phyloP scores from a whole-genome alignment of 768 basidiomycete species.

The Mycena vulgaris region DNA sequence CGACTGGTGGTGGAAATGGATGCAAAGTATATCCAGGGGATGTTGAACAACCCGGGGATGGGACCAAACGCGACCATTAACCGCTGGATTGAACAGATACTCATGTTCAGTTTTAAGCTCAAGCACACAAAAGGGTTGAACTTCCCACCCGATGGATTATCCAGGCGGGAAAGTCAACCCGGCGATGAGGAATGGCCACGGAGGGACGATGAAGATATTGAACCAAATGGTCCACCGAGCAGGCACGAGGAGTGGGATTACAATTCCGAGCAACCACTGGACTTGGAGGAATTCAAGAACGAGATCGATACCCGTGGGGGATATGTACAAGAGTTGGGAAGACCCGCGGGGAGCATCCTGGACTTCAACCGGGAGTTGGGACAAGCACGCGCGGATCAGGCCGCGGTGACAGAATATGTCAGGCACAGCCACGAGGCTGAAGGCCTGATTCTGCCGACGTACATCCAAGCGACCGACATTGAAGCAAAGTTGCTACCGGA shows the following conservation, averaged over 20 bases:
- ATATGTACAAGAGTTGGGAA: conserved; percentile 4
- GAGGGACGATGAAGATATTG: neutral
- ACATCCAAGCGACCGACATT: neutral
- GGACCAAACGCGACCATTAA: too few species aligned
- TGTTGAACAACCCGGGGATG: too few species aligned
- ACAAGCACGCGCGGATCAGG: neutral
- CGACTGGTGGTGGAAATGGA: conserved; percentile 39
- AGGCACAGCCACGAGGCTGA: neutral
- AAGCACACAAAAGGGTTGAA: too few species aligned
- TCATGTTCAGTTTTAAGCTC: too few species aligned
- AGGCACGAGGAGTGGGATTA: conserved; percentile 19
- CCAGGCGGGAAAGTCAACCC: conserved; percentile 20
- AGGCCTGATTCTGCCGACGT: conserved; percentile 1
- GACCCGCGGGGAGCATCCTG: neutral
- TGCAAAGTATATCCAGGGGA: conserved; percentile 42
- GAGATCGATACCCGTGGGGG: conserved; percentile 29
- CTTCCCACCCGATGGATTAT: conserved; percentile 36
- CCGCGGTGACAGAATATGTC: neutral
- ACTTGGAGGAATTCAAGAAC: conserved; percentile 22
- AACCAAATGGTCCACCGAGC: conserved; percentile 7
- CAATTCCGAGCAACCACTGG: conserved; percentile 12
- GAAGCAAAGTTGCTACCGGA: conserved; percentile 18
- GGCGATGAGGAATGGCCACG: conserved; percentile 17
- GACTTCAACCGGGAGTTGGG: conserved; percentile 11
- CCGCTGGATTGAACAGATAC: too few species aligned